These are phyloP conservation scores for Leptographium flavum DNA, from an alignment of 2,329 filamentous ascomycete species.

Conservation along the genomic window DNA sequence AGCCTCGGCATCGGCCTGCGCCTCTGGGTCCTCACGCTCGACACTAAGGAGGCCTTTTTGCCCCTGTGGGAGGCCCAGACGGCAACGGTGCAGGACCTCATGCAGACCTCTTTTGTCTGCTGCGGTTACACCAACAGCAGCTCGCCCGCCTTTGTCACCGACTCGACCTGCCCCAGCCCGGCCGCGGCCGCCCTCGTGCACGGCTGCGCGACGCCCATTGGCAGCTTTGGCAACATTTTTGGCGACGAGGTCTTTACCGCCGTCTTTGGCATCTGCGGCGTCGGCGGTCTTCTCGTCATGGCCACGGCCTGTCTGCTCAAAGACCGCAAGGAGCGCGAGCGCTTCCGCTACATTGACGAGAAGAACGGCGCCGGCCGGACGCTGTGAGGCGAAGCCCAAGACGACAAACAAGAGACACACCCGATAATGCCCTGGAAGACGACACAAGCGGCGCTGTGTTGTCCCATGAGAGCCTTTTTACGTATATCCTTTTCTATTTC, in stretches of 20 bases:
- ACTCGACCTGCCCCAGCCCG: slow-evolving; percentile 53
- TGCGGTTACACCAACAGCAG: slow-evolving; percentile 67
- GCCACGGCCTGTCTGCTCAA: slow-evolving; percentile 64
- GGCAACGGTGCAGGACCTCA: slow-evolving; percentile 44
- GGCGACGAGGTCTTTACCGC: slow-evolving; percentile 67
- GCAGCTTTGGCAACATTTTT: slow-evolving; percentile 54
- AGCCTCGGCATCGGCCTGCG: slow-evolving; percentile 51
- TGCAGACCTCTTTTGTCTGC: slow-evolving; percentile 63
- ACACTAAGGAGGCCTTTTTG: slow-evolving; percentile 47
- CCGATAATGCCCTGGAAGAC: background rate
- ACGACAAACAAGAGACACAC: too few relatives aligned
- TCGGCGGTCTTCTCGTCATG: slow-evolving; percentile 55
- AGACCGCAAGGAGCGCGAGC: slow-evolving; percentile 64
- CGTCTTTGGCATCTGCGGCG: slow-evolving; percentile 63
- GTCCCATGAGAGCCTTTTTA: background rate
- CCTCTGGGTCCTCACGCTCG: slow-evolving; percentile 61
- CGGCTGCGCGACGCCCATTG: slow-evolving; percentile 56
- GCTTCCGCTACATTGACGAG: slow-evolving; percentile 70
- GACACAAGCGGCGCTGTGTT: background rate
- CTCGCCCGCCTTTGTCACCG: slow-evolving; percentile 56
- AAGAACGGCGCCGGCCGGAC: slow-evolving; percentile 46
- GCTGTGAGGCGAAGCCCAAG: slow-evolving; percentile 21
- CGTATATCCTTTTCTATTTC: background rate
- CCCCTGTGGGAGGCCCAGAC: slow-evolving; percentile 46
- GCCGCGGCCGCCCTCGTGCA: slow-evolving; percentile 54